These are phyloP conservation scores for Pleoardoris graminearum DNA, from an alignment of 2,329 filamentous ascomycete species.

Conservation along the genomic window DNA sequence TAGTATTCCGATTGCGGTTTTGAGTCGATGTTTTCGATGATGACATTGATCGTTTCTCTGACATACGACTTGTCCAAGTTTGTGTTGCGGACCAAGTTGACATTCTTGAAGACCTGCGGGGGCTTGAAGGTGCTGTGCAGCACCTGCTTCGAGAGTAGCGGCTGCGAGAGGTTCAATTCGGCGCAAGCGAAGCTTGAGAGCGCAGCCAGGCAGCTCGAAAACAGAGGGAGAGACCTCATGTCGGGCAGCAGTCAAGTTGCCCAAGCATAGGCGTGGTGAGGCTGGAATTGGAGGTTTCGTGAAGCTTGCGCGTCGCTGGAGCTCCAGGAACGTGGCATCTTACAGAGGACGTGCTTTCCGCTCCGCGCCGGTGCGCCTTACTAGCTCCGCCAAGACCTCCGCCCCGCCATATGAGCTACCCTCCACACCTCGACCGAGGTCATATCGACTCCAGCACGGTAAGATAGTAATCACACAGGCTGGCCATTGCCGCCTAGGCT, in stretches of 20 bases:
- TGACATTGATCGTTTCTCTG: slow-evolving; percentile 89
- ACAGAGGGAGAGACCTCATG: slow-evolving; percentile 47
- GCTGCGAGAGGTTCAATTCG: slow-evolving; percentile 63
- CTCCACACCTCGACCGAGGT: neutral
- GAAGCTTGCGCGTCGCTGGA: slow-evolving; percentile 21
- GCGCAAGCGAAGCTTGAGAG: slow-evolving; percentile 63
- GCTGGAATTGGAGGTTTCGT: slow-evolving; percentile 20
- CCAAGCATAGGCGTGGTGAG: slow-evolving; percentile 38
- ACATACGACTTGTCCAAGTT: slow-evolving; percentile 93
- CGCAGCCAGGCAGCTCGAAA: slow-evolving; percentile 54
- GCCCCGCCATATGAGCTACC: neutral
- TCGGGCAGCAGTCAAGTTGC: slow-evolving; percentile 35
- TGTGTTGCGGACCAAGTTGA: slow-evolving; percentile 84
- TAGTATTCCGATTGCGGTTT: slow-evolving; percentile 88
- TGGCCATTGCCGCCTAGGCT: neutral
- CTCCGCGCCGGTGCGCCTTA: slow-evolving; percentile 26
- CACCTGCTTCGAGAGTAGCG: slow-evolving; percentile 56
- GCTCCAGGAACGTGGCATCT: slow-evolving; percentile 47
- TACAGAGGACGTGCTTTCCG: slow-evolving; percentile 25
- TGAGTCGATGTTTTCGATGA: slow-evolving; percentile 83
- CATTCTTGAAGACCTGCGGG: slow-evolving; percentile 89
- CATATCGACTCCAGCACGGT: neutral
- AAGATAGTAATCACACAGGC: neutral
- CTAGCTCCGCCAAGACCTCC: neutral
- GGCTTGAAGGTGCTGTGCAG: slow-evolving; percentile 69